Conservation (phyloP, 495 filamentous ascomycete genomes). For the Hamigera avellanea region DNA sequence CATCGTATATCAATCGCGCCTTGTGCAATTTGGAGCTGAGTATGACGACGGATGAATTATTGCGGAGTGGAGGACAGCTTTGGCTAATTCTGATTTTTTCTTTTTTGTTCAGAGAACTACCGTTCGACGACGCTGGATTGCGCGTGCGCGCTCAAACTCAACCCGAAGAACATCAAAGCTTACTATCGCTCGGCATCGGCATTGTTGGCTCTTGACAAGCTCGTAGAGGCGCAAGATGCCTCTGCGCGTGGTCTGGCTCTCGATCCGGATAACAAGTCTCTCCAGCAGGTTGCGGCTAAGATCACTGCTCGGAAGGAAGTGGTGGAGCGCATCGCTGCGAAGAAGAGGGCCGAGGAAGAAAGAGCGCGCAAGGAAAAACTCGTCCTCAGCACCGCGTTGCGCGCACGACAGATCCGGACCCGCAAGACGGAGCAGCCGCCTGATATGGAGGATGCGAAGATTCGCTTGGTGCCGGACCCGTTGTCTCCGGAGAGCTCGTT, state of each 20-base stretch:
- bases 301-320: constrained; percentile 38
- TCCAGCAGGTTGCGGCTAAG: constrained; percentile 41
- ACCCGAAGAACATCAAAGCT: constrained; percentile 72
- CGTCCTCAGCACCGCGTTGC: constrained; percentile 59
- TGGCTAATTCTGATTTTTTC: no score
- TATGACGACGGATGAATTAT: no score
- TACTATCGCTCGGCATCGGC: constrained; percentile 74
- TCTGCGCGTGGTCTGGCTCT: constrained; percentile 56
- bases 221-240: constrained; percentile 66
- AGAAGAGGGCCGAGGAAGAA: constrained; percentile 37
- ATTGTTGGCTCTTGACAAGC: constrained; percentile 58
- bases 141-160: constrained; percentile 64
- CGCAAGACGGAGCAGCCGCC: constrained; percentile 59
- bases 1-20: constrained; percentile 74
- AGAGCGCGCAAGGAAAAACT: constrained; percentile 40
- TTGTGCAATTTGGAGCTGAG: constrained; percentile 71
- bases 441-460: constrained; percentile 67
- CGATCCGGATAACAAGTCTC: constrained; percentile 49
- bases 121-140: constrained; percentile 73
- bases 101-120: constrained; percentile 53
- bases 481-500: constrained; percentile 58
- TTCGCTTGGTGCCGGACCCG: constrained; percentile 60
- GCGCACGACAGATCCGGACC: constrained; percentile 56
- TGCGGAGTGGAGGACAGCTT: no score
- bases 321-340: constrained; percentile 25